Conservation (phyloP, 2,329 filamentous ascomycete genomes). For the Blastomyces silverae region DNA sequence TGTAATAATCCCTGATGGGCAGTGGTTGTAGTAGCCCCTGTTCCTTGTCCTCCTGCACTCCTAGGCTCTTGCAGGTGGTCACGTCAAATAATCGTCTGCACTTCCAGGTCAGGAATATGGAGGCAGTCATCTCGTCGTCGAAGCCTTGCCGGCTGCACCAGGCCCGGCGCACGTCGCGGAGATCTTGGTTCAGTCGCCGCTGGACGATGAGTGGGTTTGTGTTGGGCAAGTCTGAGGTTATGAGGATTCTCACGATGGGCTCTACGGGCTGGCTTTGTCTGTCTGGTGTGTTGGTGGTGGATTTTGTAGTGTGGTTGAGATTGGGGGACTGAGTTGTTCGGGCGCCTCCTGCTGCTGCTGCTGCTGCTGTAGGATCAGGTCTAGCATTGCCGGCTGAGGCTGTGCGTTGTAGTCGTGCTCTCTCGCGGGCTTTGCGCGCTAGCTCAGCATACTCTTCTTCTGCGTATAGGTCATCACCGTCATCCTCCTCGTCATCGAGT, state of each 20-base stretch:
- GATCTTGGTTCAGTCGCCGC: constrained; percentile 59
- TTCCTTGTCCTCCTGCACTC: constrained; percentile 47
- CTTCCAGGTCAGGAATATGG: constrained; percentile 73
- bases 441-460: constrained; percentile 40
- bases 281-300: constrained; percentile 3
- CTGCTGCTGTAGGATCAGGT: constrained; percentile 10
- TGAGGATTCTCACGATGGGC: constrained; percentile 55
- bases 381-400: constrained; percentile 14
- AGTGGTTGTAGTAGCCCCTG: constrained; percentile 36
- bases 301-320: constrained; percentile 13
- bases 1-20: constrained; percentile 31
- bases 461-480: constrained; percentile 26
- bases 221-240: constrained; percentile 59
- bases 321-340: constrained; percentile 17
- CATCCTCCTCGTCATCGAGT: constrained; percentile 19
- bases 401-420: constrained; percentile 23
- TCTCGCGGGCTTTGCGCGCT: constrained; percentile 39
- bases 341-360: constrained; percentile 1
- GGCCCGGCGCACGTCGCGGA: constrained; percentile 59
- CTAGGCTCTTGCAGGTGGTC: constrained; percentile 65
- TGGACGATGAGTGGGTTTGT: constrained; percentile 57
- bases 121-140: constrained; percentile 43
- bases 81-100: constrained; percentile 64
- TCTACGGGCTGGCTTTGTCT: constrained; percentile 33
- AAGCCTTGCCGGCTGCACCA: constrained; percentile 63